Base-by-base conservation (phyloP, 345 rosid species). In the Adansonia digitata region DNA sequence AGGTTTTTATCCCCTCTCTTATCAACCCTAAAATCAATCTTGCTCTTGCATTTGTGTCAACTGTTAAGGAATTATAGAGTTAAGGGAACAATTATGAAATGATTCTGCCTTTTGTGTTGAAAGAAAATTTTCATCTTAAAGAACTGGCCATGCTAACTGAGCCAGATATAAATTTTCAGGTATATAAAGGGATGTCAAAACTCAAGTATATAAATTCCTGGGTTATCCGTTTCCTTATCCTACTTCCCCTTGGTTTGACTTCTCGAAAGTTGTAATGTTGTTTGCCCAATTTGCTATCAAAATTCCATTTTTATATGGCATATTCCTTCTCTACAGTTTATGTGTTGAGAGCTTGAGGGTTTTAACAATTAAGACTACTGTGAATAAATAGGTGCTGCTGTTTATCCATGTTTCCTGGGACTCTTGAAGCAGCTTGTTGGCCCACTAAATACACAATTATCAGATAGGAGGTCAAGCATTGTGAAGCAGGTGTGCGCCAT, bases 381-480 rank as follows among this genome's bases (percentile, higher is more conserved):
- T 27, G 27, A 69, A 69, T 31, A 49, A 49, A 31, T 85, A 95
- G 99, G 99, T 87, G 98, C 98, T 66, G 69, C 89, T 77, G 94
- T 90, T 69, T 90, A 88, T 78, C 87, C 94, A 49, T 89, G 90
- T 78, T 95, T 95, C 75, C 89, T 87, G 71, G 98, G 98, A 78
- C 91, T 93, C 69, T 59, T 95, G 86, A 95, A 93, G 85, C 99
- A 95, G 76, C 93, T 95, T 85, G 89, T 86, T 77, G 91, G 91
- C 42, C 98, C 97, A 74, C 78, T 95, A 75, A 91, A 90, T 77
- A 79, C 88, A 55, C 99, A 95, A 64, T 85, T 95, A 79, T 85
- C 97, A 46, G 99, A 95, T 79, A 86, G 99, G 67, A 95, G 99
- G 84, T 95, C 99, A 71, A 95, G 82, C 84, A 87, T 95, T 69